Conservation (phyloP, 2,329 filamentous ascomycete genomes). For the Aureobasidium sp. region DNA sequence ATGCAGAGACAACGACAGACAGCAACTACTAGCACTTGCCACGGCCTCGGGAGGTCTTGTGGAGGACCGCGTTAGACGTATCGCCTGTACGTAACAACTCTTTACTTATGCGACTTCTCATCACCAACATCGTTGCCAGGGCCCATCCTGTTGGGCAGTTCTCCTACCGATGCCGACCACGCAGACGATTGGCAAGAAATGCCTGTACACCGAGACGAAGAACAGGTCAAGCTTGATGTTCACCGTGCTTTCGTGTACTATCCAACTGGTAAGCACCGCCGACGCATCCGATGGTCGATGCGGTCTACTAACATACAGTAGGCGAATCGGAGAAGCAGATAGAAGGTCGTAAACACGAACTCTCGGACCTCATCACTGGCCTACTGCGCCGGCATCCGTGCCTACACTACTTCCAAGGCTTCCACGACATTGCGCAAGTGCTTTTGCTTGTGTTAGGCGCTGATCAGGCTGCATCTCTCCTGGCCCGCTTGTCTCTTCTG, state of each 20-base stretch:
- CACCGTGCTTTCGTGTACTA: conserved; percentile 97
- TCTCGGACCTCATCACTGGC: conserved; percentile 72
- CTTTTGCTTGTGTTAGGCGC: conserved; percentile 76
- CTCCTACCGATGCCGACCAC: conserved; percentile 19
- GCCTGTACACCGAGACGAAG: conserved; percentile 75
- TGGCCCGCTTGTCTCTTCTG: conserved; percentile 77
- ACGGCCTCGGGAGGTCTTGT: conserved; percentile 40
- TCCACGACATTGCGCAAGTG: conserved; percentile 97
- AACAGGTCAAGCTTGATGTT: conserved; percentile 87
- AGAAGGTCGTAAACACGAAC: conserved; percentile 62
- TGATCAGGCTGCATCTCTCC: conserved; percentile 52
- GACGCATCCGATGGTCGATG: conserved; percentile 22
- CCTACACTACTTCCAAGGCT: conserved; percentile 95
- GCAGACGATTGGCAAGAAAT: conserved; percentile 53
- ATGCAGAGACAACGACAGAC: conserved; percentile 35
- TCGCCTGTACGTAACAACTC: conserved; percentile 60
- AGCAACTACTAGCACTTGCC: conserved; percentile 36
- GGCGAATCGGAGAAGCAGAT: conserved; percentile 65
- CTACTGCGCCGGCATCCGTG: conserved; percentile 74
- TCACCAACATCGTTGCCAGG: conserved; percentile 37
- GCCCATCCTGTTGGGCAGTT: conserved; percentile 50
- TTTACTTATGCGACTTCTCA: conserved; percentile 7
- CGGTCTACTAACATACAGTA: conserved; percentile 29
- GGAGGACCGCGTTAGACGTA: conserved; percentile 53
- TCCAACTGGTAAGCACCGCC: conserved; percentile 58